Evolutionary conservation across 805 yeast species (phyloP).

Genomic region (Wickerhamomyces bisporus): DNA sequence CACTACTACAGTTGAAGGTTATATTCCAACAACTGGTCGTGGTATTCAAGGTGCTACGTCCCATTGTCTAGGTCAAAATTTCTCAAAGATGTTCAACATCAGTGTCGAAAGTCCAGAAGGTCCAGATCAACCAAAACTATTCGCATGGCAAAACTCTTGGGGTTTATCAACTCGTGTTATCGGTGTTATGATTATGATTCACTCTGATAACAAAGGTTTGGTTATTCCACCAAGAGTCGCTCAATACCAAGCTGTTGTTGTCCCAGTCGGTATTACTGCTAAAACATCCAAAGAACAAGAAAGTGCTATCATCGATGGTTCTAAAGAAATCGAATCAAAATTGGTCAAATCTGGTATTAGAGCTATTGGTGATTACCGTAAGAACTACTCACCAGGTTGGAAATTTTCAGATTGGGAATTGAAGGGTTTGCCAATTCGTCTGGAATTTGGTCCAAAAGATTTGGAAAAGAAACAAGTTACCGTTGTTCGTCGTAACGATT

Average conservation of each 20-base stretch:
- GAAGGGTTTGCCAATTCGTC: conserved; percentile 89
- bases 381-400: conserved; percentile 97
- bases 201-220: conserved; percentile 96
- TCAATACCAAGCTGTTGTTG: conserved; percentile 82
- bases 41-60: conserved; percentile 99
- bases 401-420: conserved; percentile 96
- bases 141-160: conserved; percentile 98
- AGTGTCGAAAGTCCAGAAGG: conserved; percentile 95
- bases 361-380: conserved; percentile 83
- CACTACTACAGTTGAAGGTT: conserved; percentile 96
- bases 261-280: conserved; percentile 92
- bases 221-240: conserved; percentile 98
- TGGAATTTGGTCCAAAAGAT: conserved; percentile 97
- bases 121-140: conserved; percentile 75
- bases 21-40: conserved; percentile 96
- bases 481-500: conserved; percentile 91
- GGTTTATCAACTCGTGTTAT: conserved; percentile 97
- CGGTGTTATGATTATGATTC: conserved; percentile 99
- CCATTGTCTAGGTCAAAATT: conserved; percentile 96
- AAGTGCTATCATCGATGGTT: conserved; percentile 61
- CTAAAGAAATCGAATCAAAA: conserved; percentile 59
- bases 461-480: conserved; percentile 71
- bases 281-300: conserved; percentile 78
- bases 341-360: conserved; percentile 63
- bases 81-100: conserved; percentile 97